A percentile compares a stretch with the other conserved stretches of the same genome.
Evolutionary conservation across 805 yeast species (phyloP).

Genomic region (Cyberlindnera xylosilytica): DNA sequence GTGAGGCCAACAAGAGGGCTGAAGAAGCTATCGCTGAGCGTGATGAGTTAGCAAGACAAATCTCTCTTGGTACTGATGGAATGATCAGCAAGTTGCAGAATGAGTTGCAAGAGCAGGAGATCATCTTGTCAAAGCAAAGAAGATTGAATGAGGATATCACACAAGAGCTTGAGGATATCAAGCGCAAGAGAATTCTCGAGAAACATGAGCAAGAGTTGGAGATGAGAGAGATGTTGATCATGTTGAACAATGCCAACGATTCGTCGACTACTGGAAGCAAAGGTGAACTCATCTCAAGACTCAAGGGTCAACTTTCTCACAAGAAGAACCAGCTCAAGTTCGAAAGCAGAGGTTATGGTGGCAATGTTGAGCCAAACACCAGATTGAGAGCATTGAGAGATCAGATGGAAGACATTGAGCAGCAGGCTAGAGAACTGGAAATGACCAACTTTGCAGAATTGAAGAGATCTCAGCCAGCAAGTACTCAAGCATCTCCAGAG

Average conservation of each 20-base stretch:
- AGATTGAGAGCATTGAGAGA: constrained; percentile 72
- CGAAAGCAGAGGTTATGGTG: constrained; percentile 45
- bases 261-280: constrained; percentile 31
- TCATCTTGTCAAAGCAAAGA: constrained; percentile 55
- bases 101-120: constrained; percentile 62
- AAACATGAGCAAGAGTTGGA: constrained; percentile 76
- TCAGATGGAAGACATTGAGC: constrained; percentile 80
- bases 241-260: constrained; percentile 47
- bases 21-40: constrained; percentile 58
- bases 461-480: constrained; percentile 22
- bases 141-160: constrained; percentile 59
- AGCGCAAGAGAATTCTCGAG: constrained; percentile 52
- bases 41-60: constrained; percentile 60
- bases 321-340: constrained; percentile 38
- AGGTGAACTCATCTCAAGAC: constrained; percentile 34
- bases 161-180: constrained; percentile 59
- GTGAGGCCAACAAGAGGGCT: constrained; percentile 48
- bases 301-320: constrained; percentile 38
- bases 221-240: constrained; percentile 66
- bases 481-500: constrained; percentile 21
- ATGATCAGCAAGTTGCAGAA: constrained; percentile 55
- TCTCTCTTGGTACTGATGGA: constrained; percentile 76
- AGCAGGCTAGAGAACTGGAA: constrained; percentile 82
- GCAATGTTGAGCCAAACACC: constrained; percentile 70
- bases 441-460: constrained; percentile 72